phyloP scores from a whole-genome alignment of 768 basidiomycete genomes.

The Lentinula guzmanii region DNA sequence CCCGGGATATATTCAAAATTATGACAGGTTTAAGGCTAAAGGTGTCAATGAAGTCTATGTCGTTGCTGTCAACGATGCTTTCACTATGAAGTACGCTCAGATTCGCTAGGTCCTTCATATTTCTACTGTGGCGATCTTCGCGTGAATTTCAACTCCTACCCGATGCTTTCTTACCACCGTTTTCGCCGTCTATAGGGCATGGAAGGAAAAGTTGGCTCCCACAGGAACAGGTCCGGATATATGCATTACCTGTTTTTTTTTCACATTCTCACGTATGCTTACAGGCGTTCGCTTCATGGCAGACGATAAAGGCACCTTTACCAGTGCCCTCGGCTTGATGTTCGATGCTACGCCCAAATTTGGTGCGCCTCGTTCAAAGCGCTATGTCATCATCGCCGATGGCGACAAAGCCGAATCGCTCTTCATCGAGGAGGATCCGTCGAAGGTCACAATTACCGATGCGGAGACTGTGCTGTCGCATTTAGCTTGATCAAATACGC shows the following conservation, averaged over 20 bases:
- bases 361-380: constrained; percentile 63
- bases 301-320: constrained; percentile 61
- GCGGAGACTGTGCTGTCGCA: constrained; percentile 37
- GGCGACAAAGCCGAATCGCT: constrained; percentile 42
- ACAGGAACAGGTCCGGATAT: constrained; percentile 44
- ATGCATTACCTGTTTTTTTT: not conserved
- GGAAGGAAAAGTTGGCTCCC: constrained; percentile 58
- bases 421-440: constrained; percentile 35
- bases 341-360: constrained; percentile 60
- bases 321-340: constrained; percentile 46
- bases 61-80: constrained; percentile 55
- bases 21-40: constrained; percentile 48
- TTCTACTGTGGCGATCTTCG: not conserved
- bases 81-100: constrained; percentile 28
- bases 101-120: not conserved
- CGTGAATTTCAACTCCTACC: not conserved
- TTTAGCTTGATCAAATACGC: constrained; percentile 9
- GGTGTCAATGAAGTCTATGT: constrained; percentile 49
- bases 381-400: constrained; percentile 40
- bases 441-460: constrained; percentile 32
- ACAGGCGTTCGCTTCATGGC: constrained; percentile 56
- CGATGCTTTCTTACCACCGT: not conserved
- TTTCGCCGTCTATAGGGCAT: constrained; percentile 37
- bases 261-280: constrained; percentile 7
- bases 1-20: constrained; percentile 11